Base-by-base conservation (phyloP, 495 filamentous ascomycete species). In the Penicillium salamii region DNA sequence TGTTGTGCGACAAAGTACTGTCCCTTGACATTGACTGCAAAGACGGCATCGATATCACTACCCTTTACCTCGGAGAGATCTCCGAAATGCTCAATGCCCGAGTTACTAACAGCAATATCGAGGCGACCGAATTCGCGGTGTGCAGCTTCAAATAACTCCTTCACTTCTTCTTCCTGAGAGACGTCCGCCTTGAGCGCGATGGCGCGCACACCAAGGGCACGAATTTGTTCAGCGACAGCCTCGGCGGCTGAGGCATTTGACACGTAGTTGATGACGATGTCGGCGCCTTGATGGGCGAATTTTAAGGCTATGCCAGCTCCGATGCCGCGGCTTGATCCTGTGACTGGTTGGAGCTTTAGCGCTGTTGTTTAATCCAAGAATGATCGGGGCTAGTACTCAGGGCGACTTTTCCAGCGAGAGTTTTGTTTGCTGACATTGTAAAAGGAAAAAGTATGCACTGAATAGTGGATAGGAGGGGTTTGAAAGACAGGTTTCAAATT, bases 1-100 rank as follows among this genome's bases (percentile, higher is more conserved):
- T 85, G 77, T 62, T 84, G 80, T 44, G 82, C 84, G 38, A 89
- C 84, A 72, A 82, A 78, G 59, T 79, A 80, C 60, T 81, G 78
- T 24, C 75, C 78, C 43, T 77, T 78, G 26, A 78, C 75, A 67
- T 82, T 82, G 55, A 79, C 71, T 42, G 49, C 66, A 54, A 80
- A 78, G 53, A 80, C 72, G 19, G 68, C 66, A 63, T 81, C 78
- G 45, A 75, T 80, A 51, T 79, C 74, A 48, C 74, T 75, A 26
- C 73, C 67, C n/a, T 63, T 71, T 13, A 78, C 75, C 40, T 77
- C 69, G 33, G 68, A 33, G 46, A 78, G 49, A 47, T 67, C 56
- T 13, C 70, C 76, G 55, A 81, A 81, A 49, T 69, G 69, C 48
- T 78, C 78, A 18, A 80, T 75, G 36, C 78, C 78, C 13, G 75